These are phyloP conservation scores for Trichoderma arundinaceum DNA, from an alignment of 2,329 filamentous ascomycete species.

Conservation along the genomic window DNA sequence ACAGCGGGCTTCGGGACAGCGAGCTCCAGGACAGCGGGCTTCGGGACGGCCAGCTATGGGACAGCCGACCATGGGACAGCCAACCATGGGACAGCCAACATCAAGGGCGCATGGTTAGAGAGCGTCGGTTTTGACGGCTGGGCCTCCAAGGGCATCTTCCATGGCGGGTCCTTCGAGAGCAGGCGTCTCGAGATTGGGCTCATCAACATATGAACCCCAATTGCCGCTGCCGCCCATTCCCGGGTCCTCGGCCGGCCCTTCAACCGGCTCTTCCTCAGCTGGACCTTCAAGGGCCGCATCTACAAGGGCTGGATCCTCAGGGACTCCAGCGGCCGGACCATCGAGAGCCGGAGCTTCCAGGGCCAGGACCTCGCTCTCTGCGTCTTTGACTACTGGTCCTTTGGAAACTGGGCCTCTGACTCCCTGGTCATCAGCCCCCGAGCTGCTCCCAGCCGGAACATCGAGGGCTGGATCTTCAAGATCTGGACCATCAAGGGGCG, in stretches of 20 bases:
- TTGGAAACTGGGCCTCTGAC: not conserved
- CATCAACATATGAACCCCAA: not conserved
- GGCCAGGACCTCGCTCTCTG: not conserved
- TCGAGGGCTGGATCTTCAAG: not conserved
- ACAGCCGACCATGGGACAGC: not conserved
- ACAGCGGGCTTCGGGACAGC: no score
- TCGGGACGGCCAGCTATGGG: no score
- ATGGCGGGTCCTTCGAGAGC: not conserved
- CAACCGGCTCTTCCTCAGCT: not conserved
- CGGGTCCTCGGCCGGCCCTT: not conserved
- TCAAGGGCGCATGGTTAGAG: conserved; percentile 15
- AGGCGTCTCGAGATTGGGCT: not conserved
- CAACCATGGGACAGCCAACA: not conserved
- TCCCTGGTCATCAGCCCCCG: not conserved
- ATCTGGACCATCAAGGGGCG: not conserved
- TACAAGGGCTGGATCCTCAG: not conserved
- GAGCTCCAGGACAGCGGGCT: no score
- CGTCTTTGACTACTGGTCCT: not conserved
- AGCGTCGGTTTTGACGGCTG: conserved; percentile 10
- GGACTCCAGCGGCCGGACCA: not conserved
- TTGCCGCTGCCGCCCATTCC: not conserved
- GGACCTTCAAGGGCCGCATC: not conserved
- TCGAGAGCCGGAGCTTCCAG: not conserved
- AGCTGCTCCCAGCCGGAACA: not conserved
- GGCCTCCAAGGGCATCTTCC: not conserved